phyloP scores from a whole-genome alignment of 768 basidiomycete species.

The Panaeolus cyanescens region DNA sequence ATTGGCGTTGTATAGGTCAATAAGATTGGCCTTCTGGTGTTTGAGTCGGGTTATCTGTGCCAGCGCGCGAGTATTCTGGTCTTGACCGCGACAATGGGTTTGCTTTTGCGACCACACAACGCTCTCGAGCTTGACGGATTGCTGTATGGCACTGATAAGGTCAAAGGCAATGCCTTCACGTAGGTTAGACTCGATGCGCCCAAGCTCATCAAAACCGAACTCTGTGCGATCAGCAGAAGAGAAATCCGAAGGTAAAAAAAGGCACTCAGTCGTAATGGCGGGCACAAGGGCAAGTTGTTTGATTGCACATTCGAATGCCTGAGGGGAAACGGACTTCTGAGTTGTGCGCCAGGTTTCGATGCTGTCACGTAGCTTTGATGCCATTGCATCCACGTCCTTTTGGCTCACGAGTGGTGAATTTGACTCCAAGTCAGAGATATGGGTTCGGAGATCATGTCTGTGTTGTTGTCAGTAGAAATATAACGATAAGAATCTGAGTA shows the following conservation, averaged over 20 bases:
- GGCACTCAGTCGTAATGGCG: neutral
- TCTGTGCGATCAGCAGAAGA: neutral
- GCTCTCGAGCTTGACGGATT: neutral
- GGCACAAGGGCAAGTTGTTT: neutral
- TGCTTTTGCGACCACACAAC: constrained; percentile 1
- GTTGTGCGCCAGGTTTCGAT: constrained; percentile 13
- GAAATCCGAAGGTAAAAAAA: constrained; percentile 18
- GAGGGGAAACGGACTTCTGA: constrained; percentile 9
- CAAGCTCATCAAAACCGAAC: constrained; percentile 6
- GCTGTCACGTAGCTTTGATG: constrained; percentile 3
- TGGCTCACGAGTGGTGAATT: neutral
- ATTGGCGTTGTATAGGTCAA: constrained; percentile 12
- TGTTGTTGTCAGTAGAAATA: neutral
- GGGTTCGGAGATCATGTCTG: neutral
- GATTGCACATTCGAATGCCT: constrained; percentile 5
- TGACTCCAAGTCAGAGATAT: neutral
- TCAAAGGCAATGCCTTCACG: constrained; percentile 18
- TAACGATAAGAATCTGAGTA: neutral
- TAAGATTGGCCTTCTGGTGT: neutral
- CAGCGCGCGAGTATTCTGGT: constrained; percentile 7
- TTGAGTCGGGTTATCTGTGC: neutral
- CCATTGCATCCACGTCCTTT: neutral
- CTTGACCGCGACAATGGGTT: constrained; percentile 12
- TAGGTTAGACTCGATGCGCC: constrained; percentile 8
- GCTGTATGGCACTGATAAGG: constrained; percentile 5